Evolutionary conservation across 2,329 filamentous ascomycete species (phyloP).

Genomic region (Aspergillus calidoustus): DNA sequence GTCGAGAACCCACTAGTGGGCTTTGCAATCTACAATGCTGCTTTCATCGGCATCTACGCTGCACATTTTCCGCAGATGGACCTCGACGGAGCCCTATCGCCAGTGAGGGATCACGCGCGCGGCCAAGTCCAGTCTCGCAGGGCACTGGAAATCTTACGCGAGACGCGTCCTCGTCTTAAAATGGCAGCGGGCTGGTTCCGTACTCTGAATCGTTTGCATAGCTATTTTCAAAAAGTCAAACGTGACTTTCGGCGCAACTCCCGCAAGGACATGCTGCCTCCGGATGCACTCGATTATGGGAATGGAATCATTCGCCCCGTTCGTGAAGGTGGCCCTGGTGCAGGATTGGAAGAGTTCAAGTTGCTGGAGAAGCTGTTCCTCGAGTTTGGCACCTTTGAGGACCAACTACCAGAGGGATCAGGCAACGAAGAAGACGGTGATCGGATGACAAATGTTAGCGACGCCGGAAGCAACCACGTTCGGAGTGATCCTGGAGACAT

Average conservation of each 20-base stretch:
- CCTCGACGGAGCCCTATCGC: slow-evolving; percentile 52
- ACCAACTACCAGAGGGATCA: slow-evolving; percentile 39
- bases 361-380: slow-evolving; percentile 48
- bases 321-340: slow-evolving; percentile 39
- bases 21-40: slow-evolving; percentile 60
- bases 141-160: slow-evolving; percentile 44
- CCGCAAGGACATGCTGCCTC: slow-evolving; percentile 38
- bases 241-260: slow-evolving; percentile 43
- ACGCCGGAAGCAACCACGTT: slow-evolving; percentile 47
- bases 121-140: slow-evolving; percentile 42
- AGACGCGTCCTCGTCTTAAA: slow-evolving; percentile 46
- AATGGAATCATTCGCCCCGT: slow-evolving; percentile 36
- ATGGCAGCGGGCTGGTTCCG: slow-evolving; percentile 51
- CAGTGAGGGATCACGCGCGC: slow-evolving; percentile 32
- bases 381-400: slow-evolving; percentile 46
- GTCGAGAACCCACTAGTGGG: slow-evolving; percentile 61
- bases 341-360: slow-evolving; percentile 44
- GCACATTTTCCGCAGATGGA: slow-evolving; percentile 62
- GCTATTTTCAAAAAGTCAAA: slow-evolving; percentile 46
- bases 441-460: slow-evolving; percentile 40
- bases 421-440: slow-evolving; percentile 43
- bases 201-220: slow-evolving; percentile 48
- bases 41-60: slow-evolving; percentile 57
- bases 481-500: slow-evolving; percentile 44
- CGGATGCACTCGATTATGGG: slow-evolving; percentile 26